Conservation (phyloP, 352 stramenopile species). For the Phytophthora multivora region DNA sequence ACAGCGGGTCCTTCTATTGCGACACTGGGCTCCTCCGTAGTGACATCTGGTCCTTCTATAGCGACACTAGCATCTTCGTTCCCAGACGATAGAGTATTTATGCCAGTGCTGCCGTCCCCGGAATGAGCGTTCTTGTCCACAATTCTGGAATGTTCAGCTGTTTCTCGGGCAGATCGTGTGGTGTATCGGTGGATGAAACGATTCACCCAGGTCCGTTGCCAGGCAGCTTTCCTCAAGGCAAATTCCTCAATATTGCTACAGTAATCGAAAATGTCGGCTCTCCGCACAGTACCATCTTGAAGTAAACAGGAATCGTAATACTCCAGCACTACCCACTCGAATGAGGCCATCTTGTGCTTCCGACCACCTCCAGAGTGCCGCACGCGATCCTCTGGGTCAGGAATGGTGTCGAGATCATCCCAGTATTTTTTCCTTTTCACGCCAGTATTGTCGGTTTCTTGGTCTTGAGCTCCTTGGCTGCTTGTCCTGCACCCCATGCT, state of each 20-base stretch:
- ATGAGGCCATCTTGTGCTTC: not conserved
- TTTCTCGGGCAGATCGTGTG: not conserved
- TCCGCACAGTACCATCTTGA: not conserved
- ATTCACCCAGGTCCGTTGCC: not conserved
- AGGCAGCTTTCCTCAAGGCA: not conserved
- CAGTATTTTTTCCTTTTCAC: not conserved
- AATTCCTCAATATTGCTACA: not conserved
- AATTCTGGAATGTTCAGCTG: not conserved
- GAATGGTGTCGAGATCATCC: not conserved
- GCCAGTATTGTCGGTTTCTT: not conserved
- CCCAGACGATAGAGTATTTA: too few species aligned
- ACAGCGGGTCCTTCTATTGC: not conserved
- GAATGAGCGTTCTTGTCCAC: not conserved
- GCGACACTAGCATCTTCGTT: not conserved
- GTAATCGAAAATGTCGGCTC: not conserved
- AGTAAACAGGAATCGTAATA: not conserved
- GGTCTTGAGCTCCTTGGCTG: too few species aligned
- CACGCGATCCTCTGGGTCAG: not conserved
- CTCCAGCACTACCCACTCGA: not conserved
- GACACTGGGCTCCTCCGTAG: not conserved
- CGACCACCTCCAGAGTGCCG: not conserved
- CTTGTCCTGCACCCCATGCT: too few species aligned
- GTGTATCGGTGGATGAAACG: not conserved
- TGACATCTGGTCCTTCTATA: not conserved
- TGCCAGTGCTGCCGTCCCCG: not conserved